Percentiles rank a stretch among this genome's conserved stretches.
These are phyloP conservation scores for Aspergillus funiculosus DNA, from an alignment of 495 filamentous ascomycete genomes.

Conservation along the genomic window DNA sequence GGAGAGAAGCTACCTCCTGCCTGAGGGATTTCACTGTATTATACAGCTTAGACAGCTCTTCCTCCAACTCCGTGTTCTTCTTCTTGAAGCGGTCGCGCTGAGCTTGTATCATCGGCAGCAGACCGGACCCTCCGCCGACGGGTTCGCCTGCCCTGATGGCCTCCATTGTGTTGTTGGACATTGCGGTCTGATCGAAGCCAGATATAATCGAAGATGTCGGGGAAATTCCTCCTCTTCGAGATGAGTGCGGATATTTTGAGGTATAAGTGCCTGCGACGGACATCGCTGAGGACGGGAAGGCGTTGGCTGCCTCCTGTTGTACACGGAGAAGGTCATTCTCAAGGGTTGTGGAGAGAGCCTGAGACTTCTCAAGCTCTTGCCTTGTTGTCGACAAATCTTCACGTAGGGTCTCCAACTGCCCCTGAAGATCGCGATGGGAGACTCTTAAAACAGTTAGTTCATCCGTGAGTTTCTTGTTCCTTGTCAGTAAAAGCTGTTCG, in stretches of 20 bases:
- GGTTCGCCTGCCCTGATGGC: conserved; percentile 61
- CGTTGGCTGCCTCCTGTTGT: conserved; percentile 76
- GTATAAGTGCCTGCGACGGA: conserved; percentile 92
- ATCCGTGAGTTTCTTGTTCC: conserved; percentile 93
- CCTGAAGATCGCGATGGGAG: conserved; percentile 87
- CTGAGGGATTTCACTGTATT: conserved; percentile 77
- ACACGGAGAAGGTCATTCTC: conserved; percentile 87
- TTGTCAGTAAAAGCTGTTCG: conserved; percentile 82
- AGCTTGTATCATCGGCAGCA: conserved; percentile 96
- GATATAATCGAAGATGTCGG: conserved; percentile 97
- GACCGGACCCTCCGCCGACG: conserved; percentile 77
- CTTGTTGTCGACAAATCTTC: conserved; percentile 79
- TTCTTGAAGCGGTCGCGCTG: conserved; percentile 98
- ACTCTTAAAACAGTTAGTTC: conserved; percentile 90
- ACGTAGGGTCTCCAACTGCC: conserved; percentile 70
- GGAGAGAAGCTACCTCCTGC: conserved; percentile 84
- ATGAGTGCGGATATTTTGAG: conserved; percentile 73
- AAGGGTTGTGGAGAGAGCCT: conserved; percentile 76
- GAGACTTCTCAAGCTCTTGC: conserved; percentile 77
- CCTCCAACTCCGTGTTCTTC: conserved; percentile 84
- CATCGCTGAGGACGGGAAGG: conserved; percentile 77
- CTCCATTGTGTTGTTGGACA: conserved; percentile 47
- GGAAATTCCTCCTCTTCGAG: conserved; percentile 65
- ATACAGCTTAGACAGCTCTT: conserved; percentile 79
- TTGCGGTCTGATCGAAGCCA: conserved; percentile 66